Base-by-base conservation (phyloP, 2,329 filamentous ascomycete genomes). In the Paramyrothecium sp. region DNA sequence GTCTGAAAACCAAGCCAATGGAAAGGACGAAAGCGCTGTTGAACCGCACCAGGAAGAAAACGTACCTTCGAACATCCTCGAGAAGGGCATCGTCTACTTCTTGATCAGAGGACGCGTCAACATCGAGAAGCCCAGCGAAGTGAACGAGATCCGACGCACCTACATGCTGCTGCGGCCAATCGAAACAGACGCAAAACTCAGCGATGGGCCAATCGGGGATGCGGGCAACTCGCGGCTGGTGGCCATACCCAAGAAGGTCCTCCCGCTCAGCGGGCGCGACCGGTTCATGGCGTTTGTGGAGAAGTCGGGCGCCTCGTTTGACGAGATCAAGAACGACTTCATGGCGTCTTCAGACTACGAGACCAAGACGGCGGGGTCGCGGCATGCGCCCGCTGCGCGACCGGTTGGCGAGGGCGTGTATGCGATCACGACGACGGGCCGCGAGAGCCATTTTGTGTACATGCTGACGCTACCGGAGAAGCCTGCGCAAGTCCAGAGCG, bases 31-130 rank as follows among this genome's bases (percentile, higher is more conserved):
- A 13, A 51, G 51, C 21, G 65, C 68, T 1, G 56, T 65, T 1
- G 50, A 63, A 16, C 61, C 61, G 19, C 56, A 56, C 2, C 33
- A 63, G 51, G 73, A 71, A 23, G 53, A 57, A 3, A 52, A 66
- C 17, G 64, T 78, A 1, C 75, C 79, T 0, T 78, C 81, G 0
- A 81, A 66, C 53, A 86, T 96, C 22, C 80, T 96, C 2, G 92
- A 97, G 68, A 96, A 95, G 67, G 92, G 92, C 3, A 83, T 95
- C 64, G 87, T 97, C 63, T 96, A 96, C 78, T 96, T 96, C 81
- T 96, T 96, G 78, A 89, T 89, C 66, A 88, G 92, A 19, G 86
- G 87, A 8, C 87, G 91, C 13, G 90, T 97, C 41, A 85, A 86
- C 53, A 81, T 90, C 23, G 84, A 91, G 4, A 81, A 90, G 7